Percentiles rank a stretch among this genome's conserved stretches.
Conservation (phyloP, 1,139 yeast species). For the Blastobotrys aristatus region DNA sequence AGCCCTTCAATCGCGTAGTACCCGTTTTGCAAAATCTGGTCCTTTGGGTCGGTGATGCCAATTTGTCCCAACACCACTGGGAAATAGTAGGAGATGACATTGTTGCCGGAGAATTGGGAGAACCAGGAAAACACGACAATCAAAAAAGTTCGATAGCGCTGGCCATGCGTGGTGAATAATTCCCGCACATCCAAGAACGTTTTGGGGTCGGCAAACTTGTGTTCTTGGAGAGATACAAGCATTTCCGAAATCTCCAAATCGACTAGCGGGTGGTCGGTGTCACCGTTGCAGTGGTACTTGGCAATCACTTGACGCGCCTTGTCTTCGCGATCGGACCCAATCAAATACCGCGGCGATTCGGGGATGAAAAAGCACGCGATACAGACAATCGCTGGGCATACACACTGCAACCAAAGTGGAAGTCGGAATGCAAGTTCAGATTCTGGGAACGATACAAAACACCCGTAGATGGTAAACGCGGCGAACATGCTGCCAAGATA, state of each 20-base stretch:
- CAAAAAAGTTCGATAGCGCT: conserved; percentile 27
- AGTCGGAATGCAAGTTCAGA: conserved; percentile 13
- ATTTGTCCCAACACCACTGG: conserved; percentile 14
- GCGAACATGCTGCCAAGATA: conserved; percentile 18
- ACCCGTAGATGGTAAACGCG: conserved; percentile 14
- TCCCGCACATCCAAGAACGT: conserved; percentile 26
- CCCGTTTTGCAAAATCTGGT: conserved; percentile 17
- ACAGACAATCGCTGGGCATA: conserved; percentile 16
- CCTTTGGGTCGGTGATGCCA: conserved; percentile 15
- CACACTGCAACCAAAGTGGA: conserved; percentile 18
- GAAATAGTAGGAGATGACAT: conserved; percentile 17
- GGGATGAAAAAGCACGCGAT: conserved; percentile 3
- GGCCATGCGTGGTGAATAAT: conserved; percentile 36
- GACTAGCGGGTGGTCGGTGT: conserved; percentile 16
- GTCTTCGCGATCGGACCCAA: conserved; percentile 14
- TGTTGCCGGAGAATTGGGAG: conserved; percentile 18
- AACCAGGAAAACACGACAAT: conserved; percentile 16
- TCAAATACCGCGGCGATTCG: conserved; percentile 19
- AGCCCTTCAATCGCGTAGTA: conserved; percentile 14
- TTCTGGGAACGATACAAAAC: conserved; percentile 7
- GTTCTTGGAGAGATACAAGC: conserved; percentile 11
- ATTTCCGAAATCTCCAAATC: conserved; percentile 14
- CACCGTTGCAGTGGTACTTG: conserved; percentile 17
- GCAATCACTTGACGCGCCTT: conserved; percentile 16
- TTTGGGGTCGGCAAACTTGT: conserved; percentile 13